Evolutionary conservation across 108 stramenopile genomes (phyloP), one percentile per base, ranked within the genome.

Genomic region (Nitzschia inconspicua): DNA sequence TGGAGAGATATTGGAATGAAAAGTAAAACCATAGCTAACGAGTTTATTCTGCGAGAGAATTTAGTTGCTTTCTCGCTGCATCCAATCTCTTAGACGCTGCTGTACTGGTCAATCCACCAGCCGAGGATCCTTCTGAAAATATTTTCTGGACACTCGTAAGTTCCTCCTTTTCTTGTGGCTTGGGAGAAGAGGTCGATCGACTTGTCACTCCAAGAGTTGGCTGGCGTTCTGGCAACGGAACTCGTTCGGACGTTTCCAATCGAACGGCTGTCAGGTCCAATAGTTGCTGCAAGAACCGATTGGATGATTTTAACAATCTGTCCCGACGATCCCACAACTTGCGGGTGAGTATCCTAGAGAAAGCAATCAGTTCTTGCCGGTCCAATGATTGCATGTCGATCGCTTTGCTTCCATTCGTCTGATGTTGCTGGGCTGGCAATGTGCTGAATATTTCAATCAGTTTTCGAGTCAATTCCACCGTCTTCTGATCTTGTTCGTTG

Each of bases 321-420:
- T 48, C 72, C 14, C 91, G 83, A 8, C 82, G 72, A 22, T 78
- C 73, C 85, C 87, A 92, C 7, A 92, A 47, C 65, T 89, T 88
- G 23, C 68, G 72, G 1, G 70, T 83, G 19, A 92, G 35, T 11
- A 83, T 77, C 1, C 83, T 63, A 9, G 87, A 61, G 18, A 92
- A 63, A 55, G 80, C 75, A 1, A 83, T 32, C 4, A 82, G 54
- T 64, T 92, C 91, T 16, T 78, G 66, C 19, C 70, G 60, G 1
- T 72, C 49, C 19, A 92, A 43, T 0, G 59, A 76, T 18, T 85
- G 77, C 11, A 78, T 36, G 65, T 92, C 83, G 53, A 60, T 52
- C 14, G 40, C 25, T 24, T 57, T 28, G 0, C 42, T 32, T 0
- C 50, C 28, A 26, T 37, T 40, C 18, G 47, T 30, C 35, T 65